These are phyloP conservation scores for Erodium texanum DNA, from an alignment of 441 rosid genomes.

Conservation along the genomic window DNA sequence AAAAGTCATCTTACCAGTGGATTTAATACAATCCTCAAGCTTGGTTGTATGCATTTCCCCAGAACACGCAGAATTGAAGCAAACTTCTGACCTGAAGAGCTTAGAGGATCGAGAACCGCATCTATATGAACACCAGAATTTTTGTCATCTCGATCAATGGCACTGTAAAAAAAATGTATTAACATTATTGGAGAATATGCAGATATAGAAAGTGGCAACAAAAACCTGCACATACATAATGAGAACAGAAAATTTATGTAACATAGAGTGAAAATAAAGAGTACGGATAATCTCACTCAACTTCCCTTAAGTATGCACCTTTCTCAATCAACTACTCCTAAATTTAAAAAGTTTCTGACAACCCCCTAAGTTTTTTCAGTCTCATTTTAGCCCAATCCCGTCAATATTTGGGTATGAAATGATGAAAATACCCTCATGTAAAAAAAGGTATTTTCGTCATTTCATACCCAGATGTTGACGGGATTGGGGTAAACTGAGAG, in stretches of 20 bases:
- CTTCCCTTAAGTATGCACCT: too few relatives aligned
- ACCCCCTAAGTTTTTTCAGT: too few relatives aligned
- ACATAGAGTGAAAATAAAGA: too few relatives aligned
- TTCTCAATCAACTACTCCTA: too few relatives aligned
- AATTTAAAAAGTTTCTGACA: too few relatives aligned
- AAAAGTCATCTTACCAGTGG: slow-evolving; percentile 63
- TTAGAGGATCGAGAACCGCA: slow-evolving; percentile 92
- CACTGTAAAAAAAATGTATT: slow-evolving; percentile 42
- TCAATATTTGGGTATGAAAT: too few relatives aligned
- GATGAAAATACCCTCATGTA: too few relatives aligned
- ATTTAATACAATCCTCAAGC: slow-evolving; percentile 89
- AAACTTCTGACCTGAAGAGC: slow-evolving; percentile 81
- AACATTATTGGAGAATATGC: not conserved
- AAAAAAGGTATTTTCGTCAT: too few relatives aligned
- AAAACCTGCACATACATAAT: not conserved
- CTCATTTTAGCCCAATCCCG: too few relatives aligned
- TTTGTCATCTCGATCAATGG: slow-evolving; percentile 60
- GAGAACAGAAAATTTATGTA: not conserved
- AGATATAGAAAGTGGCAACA: not conserved
- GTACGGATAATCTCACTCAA: too few relatives aligned
- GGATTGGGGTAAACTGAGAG: too few relatives aligned
- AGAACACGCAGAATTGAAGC: slow-evolving; percentile 83
- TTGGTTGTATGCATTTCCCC: slow-evolving; percentile 68
- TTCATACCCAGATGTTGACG: too few relatives aligned
- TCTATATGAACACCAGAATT: slow-evolving; percentile 77